phyloP scores from a whole-genome alignment of 805 yeast species.

The Zygosaccharomyces bisporus region DNA sequence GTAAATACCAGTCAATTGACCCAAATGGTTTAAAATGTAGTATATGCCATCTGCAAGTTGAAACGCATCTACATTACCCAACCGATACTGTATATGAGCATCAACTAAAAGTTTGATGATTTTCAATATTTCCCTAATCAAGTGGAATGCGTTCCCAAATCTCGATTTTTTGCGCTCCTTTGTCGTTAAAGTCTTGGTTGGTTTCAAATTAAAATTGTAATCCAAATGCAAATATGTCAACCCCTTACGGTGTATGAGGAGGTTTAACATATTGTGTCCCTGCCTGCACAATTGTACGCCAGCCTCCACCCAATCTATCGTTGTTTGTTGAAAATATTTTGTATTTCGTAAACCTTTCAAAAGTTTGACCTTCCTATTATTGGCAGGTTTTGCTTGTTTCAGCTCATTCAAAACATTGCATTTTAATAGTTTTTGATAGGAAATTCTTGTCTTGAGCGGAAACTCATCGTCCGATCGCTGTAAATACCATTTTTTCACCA shows the following conservation, averaged over 20 bases:
- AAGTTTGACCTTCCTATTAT: constrained; percentile 52
- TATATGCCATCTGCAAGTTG: constrained; percentile 94
- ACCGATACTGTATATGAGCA: constrained; percentile 84
- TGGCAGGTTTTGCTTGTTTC: constrained; percentile 44
- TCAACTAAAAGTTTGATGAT: constrained; percentile 85
- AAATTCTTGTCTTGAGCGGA: constrained; percentile 76
- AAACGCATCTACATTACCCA: constrained; percentile 88
- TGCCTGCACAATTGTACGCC: constrained; percentile 91
- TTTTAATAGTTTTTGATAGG: constrained; percentile 87
- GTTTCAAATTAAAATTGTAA: constrained; percentile 92
- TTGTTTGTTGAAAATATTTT: constrained; percentile 84
- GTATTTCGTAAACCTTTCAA: constrained; percentile 68
- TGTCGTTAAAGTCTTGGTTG: constrained; percentile 92
- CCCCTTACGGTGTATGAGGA: constrained; percentile 86
- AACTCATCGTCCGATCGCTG: constrained; percentile 58
- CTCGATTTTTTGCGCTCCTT: constrained; percentile 94
- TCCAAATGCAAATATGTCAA: constrained; percentile 89
- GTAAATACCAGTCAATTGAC: constrained; percentile 94
- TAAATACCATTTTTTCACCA: constrained; percentile 77
- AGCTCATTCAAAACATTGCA: constrained; percentile 67
- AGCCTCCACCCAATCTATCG: constrained; percentile 98
- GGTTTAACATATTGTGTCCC: constrained; percentile 89
- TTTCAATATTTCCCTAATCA: constrained; percentile 83
- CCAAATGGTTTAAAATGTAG: constrained; percentile 87
- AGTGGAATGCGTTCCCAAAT: constrained; percentile 93